phyloP scores from a whole-genome alignment of 2,329 filamentous ascomycete species.

The Talaromyces piceae region DNA sequence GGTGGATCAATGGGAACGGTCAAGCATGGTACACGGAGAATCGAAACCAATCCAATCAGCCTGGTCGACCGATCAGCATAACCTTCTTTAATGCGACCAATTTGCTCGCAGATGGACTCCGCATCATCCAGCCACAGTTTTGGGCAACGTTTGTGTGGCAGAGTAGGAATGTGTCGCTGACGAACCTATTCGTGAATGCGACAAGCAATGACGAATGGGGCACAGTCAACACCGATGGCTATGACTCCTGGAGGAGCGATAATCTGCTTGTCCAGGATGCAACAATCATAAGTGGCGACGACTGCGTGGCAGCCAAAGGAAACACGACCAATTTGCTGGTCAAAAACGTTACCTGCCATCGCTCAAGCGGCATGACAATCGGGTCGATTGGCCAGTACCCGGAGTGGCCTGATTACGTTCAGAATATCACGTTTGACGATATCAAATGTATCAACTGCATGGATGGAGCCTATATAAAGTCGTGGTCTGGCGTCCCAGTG shows the following conservation, averaged over 20 bases:
- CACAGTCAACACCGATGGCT: constrained; percentile 46
- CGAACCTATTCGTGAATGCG: constrained; percentile 47
- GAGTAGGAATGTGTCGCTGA: constrained; percentile 45
- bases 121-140: constrained; percentile 45
- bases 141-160: constrained; percentile 44
- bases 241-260: constrained; percentile 46
- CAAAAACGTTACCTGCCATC: constrained; percentile 32
- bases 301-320: constrained; percentile 36
- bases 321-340: constrained; percentile 36
- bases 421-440: constrained; percentile 34
- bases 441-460: constrained; percentile 14
- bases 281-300: constrained; percentile 30
- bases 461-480: constrained; percentile 20
- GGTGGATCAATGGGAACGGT: constrained; percentile 50
- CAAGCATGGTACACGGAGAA: constrained; percentile 53
- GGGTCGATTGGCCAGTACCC: constrained; percentile 35
- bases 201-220: constrained; percentile 39
- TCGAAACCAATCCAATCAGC: constrained; percentile 38
- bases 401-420: constrained; percentile 27
- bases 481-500: constrained; percentile 17
- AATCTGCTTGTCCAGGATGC: constrained; percentile 42
- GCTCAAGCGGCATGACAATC: constrained; percentile 32
- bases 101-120: constrained; percentile 42
- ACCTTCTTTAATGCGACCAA: constrained; percentile 45
- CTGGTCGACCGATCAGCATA: constrained; percentile 45